phyloP scores from a whole-genome alignment of 83 land plant genomes.

The Diphasiastrum complanatum region DNA sequence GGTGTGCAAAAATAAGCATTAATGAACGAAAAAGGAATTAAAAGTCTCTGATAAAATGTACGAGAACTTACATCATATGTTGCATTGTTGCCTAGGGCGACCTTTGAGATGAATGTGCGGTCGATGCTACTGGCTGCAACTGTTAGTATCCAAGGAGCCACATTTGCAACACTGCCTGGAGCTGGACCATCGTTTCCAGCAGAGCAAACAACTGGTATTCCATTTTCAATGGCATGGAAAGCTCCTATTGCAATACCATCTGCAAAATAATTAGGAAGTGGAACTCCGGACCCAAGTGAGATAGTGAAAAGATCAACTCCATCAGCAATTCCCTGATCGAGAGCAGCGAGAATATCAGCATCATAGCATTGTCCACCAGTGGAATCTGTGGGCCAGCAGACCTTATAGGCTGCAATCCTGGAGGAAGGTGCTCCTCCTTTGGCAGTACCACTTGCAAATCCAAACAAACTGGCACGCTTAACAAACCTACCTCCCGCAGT shows the following conservation, averaged over 20 bases:
- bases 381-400: constrained; percentile 26
- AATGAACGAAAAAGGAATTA: constrained; percentile 25
- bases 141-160: constrained; percentile 65
- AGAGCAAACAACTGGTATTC: constrained; percentile 48
- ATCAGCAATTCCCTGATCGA: constrained; percentile 51
- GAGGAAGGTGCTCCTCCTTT: constrained; percentile 44
- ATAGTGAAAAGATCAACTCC: constrained; percentile 62
- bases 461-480: constrained; percentile 39
- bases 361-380: constrained; percentile 25
- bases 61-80: constrained; percentile 29
- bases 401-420: constrained; percentile 54
- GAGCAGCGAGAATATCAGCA: constrained; percentile 44
- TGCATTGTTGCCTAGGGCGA: constrained; percentile 47
- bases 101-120: constrained; percentile 42
- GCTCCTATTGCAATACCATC: constrained; percentile 70
- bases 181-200: constrained; percentile 65
- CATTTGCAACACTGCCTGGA: constrained; percentile 39
- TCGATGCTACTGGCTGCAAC: constrained; percentile 65
- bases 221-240: constrained; percentile 48
- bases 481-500: constrained; percentile 49
- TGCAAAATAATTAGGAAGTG: constrained; percentile 27
- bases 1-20: too few species aligned
- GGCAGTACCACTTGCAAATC: constrained; percentile 50
- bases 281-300: constrained; percentile 43
- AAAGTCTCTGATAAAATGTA: neutral